Conservation (phyloP, 371 early-diverging fungal species). For the Rhizopus stolonifer region DNA sequence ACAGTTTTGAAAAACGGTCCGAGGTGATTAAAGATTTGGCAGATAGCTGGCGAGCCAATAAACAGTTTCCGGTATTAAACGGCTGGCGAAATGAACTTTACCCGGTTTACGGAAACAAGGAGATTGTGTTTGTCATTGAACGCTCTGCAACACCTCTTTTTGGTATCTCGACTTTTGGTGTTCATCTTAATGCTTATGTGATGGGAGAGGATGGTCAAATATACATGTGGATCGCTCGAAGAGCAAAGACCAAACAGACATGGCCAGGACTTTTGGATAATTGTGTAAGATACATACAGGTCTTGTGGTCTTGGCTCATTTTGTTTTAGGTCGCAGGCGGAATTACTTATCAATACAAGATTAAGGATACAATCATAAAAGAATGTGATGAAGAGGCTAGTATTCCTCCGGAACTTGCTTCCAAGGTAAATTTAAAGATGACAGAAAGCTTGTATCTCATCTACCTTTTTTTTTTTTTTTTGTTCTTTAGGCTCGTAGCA, state of each 20-base stretch:
- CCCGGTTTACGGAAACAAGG: slow-evolving; percentile 68
- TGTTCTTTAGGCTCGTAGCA: slow-evolving; percentile 45
- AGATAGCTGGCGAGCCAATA: slow-evolving; percentile 41
- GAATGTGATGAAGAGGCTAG: slow-evolving; percentile 93
- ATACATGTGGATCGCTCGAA: slow-evolving; percentile 85
- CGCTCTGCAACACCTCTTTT: slow-evolving; percentile 76
- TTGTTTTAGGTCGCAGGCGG: slow-evolving; percentile 75
- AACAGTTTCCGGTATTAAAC: slow-evolving; percentile 28
- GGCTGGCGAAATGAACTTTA: slow-evolving; percentile 72
- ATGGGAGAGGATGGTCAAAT: slow-evolving; percentile 39
- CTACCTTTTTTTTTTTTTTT: slow-evolving; percentile 1
- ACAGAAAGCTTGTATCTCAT: neutral
- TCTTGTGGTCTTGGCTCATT: neutral
- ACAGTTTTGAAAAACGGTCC: slow-evolving; percentile 37
- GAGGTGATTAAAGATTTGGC: slow-evolving; percentile 36
- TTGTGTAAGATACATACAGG: slow-evolving; percentile 21
- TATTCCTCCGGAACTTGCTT: slow-evolving; percentile 58
- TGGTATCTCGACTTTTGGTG: slow-evolving; percentile 78
- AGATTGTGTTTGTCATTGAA: slow-evolving; percentile 74
- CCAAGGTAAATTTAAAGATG: slow-evolving; percentile 25
- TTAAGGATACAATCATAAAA: slow-evolving; percentile 73
- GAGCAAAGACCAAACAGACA: slow-evolving; percentile 77
- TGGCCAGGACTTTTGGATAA: slow-evolving; percentile 90
- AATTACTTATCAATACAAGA: slow-evolving; percentile 65
- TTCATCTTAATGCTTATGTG: slow-evolving; percentile 80